Evolutionary conservation across 2,329 filamentous ascomycete genomes (phyloP).

Genomic region (Colletotrichum eremochloae): DNA sequence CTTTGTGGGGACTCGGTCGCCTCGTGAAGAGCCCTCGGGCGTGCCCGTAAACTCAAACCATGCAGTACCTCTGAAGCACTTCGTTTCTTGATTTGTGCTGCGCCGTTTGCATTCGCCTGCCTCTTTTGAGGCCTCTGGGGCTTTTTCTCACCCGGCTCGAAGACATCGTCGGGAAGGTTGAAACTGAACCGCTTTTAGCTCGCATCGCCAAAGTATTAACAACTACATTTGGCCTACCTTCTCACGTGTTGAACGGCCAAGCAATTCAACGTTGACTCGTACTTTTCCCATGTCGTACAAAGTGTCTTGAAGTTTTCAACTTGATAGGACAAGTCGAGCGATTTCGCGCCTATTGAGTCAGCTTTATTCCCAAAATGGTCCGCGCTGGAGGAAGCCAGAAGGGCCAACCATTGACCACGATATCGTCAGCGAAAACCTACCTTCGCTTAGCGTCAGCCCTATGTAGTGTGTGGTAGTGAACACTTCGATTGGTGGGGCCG

Average conservation of each 20-base stretch:
- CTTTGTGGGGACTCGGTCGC: slow-evolving; percentile 57
- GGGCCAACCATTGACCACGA: slow-evolving; percentile 36
- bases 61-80: slow-evolving; percentile 59
- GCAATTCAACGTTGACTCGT: slow-evolving; percentile 80
- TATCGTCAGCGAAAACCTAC: slow-evolving; percentile 61
- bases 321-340: slow-evolving; percentile 83
- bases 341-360: slow-evolving; percentile 71
- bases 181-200: slow-evolving; percentile 67
- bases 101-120: slow-evolving; percentile 53
- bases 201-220: not conserved
- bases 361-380: slow-evolving; percentile 36
- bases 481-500: slow-evolving; percentile 58
- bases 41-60: slow-evolving; percentile 11
- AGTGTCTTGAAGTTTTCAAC: slow-evolving; percentile 89
- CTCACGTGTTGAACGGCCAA: slow-evolving; percentile 86
- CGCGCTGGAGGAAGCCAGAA: not conserved
- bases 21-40: slow-evolving; percentile 13
- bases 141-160: slow-evolving; percentile 81
- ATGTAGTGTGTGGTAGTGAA: slow-evolving; percentile 97
- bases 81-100: slow-evolving; percentile 61
- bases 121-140: slow-evolving; percentile 66
- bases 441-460: slow-evolving; percentile 82
- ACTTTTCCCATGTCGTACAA: slow-evolving; percentile 82
- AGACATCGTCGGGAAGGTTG: slow-evolving; percentile 90
- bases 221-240: slow-evolving; percentile 71